phyloP scores from a whole-genome alignment of 23 red algal genomes.

The Gracilaria vermiculophylla region DNA sequence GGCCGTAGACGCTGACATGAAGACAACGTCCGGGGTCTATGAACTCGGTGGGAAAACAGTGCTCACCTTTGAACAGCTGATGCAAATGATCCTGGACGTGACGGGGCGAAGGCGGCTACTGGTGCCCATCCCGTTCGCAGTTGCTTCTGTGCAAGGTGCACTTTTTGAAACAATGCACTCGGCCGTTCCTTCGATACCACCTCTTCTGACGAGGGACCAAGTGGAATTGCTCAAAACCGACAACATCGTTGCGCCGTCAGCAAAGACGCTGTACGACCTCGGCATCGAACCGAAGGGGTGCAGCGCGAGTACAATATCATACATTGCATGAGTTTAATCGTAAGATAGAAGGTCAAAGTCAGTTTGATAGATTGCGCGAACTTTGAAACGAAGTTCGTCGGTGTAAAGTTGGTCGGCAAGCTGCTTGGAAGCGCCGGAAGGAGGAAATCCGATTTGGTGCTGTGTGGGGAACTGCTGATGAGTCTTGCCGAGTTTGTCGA shows the following conservation, averaged over 20 bases:
- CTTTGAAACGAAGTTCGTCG: constrained; percentile 55
- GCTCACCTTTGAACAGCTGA: constrained; percentile 78
- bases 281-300: constrained; percentile 36
- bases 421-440: constrained; percentile 59
- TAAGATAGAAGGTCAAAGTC: constrained; percentile 69
- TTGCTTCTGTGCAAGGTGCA: constrained; percentile 66
- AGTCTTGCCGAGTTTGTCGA: constrained; percentile 40
- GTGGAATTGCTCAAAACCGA: constrained; percentile 72
- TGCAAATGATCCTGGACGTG: constrained; percentile 61
- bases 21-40: constrained; percentile 45
- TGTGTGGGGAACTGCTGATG: constrained; percentile 60
- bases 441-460: constrained; percentile 74
- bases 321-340: constrained; percentile 25
- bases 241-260: constrained; percentile 72
- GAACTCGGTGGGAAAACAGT: constrained; percentile 81
- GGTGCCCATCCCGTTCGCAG: constrained; percentile 74
- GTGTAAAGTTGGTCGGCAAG: constrained; percentile 59
- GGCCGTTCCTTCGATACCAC: constrained; percentile 60
- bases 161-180: constrained; percentile 63
- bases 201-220: constrained; percentile 85
- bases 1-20: not conserved
- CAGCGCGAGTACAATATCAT: constrained; percentile 11
- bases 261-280: constrained; percentile 36
- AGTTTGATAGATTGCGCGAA: constrained; percentile 60
- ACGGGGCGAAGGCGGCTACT: constrained; percentile 51